Conservation (phyloP, 345 rosid genomes). For the Zanthoxylum bungeanum region DNA sequence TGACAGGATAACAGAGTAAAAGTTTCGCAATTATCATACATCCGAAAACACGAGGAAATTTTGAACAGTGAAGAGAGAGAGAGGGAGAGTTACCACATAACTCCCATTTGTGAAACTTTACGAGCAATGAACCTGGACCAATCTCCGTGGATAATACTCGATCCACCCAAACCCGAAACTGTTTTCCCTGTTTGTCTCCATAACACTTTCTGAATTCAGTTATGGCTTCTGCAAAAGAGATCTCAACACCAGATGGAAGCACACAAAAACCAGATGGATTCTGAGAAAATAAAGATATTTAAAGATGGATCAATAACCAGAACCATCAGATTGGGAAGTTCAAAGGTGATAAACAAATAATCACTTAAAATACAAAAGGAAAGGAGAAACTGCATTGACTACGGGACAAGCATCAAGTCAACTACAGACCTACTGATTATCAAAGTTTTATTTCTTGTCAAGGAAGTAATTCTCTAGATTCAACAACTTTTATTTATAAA, state of each 20-base stretch:
- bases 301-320: neutral
- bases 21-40: neutral
- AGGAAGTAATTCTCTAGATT: neutral
- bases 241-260: slow-evolving; percentile 75
- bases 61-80: neutral
- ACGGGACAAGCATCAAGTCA: neutral
- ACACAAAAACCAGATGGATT: slow-evolving; percentile 50
- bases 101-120: slow-evolving; percentile 82
- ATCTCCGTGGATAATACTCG: slow-evolving; percentile 52
- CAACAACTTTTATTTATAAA: neutral
- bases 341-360: neutral
- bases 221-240: slow-evolving; percentile 49
- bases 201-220: slow-evolving; percentile 44
- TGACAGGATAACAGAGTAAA: neutral
- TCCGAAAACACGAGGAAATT: neutral
- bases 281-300: slow-evolving; percentile 30
- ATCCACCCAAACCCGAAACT: slow-evolving; percentile 82
- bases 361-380: neutral
- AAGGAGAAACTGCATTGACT: neutral
- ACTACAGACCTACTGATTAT: neutral
- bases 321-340: neutral
- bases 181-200: slow-evolving; percentile 80
- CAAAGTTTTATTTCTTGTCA: neutral
- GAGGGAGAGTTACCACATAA: slow-evolving; percentile 45
- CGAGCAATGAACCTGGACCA: slow-evolving; percentile 61